Evolutionary conservation across 108 stramenopile species (phyloP).

Genomic region (Nitzschia sp.): DNA sequence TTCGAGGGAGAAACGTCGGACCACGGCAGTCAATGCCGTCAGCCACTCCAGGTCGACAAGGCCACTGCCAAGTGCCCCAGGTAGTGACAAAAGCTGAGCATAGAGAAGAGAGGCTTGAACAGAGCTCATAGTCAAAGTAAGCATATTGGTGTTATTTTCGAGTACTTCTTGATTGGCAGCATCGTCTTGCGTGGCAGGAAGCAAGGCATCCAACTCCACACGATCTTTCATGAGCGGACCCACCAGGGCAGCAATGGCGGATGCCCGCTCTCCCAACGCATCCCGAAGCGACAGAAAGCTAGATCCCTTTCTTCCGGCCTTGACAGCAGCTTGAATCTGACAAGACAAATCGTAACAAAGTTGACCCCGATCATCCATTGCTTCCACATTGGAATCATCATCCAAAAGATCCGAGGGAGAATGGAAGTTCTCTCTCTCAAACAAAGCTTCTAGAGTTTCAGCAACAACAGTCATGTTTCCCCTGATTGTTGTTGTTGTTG

Average conservation of each 20-base stretch:
- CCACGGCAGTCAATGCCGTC: constrained; percentile 52
- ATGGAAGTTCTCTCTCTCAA: too few relatives aligned
- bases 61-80: constrained; percentile 70
- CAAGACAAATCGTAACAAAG: too few relatives aligned
- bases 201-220: constrained; percentile 38
- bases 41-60: constrained; percentile 63
- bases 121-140: constrained; percentile 48
- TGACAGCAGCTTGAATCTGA: too few relatives aligned
- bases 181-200: constrained; percentile 64
- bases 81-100: constrained; percentile 46
- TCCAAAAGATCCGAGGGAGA: too few relatives aligned
- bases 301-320: too few relatives aligned
- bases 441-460: too few relatives aligned
- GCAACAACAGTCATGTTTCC: too few relatives aligned
- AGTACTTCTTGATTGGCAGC: constrained; percentile 60
- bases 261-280: constrained; percentile 8
- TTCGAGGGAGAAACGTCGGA: constrained; percentile 68
- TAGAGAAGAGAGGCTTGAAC: constrained; percentile 57
- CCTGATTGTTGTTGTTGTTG: too few relatives aligned
- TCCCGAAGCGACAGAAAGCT: neutral
- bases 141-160: constrained; percentile 6
- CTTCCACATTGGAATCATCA: too few relatives aligned
- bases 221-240: constrained; percentile 47
- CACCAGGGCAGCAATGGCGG: constrained; percentile 7
- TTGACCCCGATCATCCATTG: too few relatives aligned